Percentiles rank a stretch among this genome's conserved stretches.
Conservation (phyloP, 345 rosid genomes). For the Populus ilicifolia region DNA sequence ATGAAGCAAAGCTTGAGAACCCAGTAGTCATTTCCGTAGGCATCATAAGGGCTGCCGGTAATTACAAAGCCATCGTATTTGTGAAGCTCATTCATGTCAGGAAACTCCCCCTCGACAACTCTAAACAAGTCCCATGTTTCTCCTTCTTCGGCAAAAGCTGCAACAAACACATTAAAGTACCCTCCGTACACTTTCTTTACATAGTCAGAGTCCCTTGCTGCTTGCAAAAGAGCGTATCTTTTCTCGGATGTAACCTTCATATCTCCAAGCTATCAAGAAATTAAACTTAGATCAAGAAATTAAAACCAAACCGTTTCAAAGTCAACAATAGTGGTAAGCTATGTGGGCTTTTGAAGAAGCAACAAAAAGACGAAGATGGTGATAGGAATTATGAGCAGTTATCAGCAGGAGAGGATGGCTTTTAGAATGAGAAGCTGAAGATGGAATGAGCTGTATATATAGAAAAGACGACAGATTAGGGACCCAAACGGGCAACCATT, state of each 20-base stretch:
- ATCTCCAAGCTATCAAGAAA: no score
- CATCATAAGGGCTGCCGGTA: conserved; percentile 80
- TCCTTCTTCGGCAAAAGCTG: conserved; percentile 71
- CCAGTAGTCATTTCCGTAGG: conserved; percentile 72
- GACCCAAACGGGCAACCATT: no score
- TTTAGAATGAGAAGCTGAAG: no score
- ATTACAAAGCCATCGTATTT: conserved; percentile 74
- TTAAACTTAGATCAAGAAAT: no score
- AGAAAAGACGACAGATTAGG: no score
- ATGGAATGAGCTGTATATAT: no score
- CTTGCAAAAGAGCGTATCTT: conserved; percentile 55
- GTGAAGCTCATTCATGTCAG: conserved; percentile 52
- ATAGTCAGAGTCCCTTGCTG: conserved; percentile 73
- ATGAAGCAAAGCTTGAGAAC: conserved; percentile 65
- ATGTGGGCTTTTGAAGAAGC: no score
- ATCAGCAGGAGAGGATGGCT: no score
- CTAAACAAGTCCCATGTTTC: conserved; percentile 74
- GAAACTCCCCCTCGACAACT: conserved; percentile 80
- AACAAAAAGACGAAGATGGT: no score
- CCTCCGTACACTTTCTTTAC: conserved; percentile 70
- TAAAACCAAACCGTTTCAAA: no score
- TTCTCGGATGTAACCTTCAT: conserved; percentile 13
- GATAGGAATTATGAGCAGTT: no score
- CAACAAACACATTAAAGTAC: conserved; percentile 68
- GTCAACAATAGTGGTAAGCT: no score